Base-by-base conservation (phyloP, 208 protist genomes). In the Phytomonas sp. region DNA sequence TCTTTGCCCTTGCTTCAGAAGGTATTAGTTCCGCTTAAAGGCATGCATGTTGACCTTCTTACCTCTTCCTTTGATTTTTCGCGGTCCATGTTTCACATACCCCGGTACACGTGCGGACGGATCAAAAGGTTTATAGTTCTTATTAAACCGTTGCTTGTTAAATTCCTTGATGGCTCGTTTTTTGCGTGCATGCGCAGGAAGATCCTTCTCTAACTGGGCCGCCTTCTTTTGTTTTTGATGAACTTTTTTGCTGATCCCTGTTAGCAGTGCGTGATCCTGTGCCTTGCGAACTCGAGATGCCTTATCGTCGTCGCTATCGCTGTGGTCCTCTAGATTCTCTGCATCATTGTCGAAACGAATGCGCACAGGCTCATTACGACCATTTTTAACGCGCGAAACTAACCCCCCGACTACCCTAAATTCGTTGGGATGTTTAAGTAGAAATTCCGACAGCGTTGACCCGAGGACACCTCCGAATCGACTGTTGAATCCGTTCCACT, bases 61-160 rank as follows among this genome's bases (percentile, higher is more conserved):
- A 29, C 91, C 91, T 29, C 91, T 77, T 0, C 91, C 91, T 75
- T 92, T 96, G 51, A 94, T 81, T 61, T 81, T 83, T 26, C 85
- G 88, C 26, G 80, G 83, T 0, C 66, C 81, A 34, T 77, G 91
- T 71, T 93, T 92, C 30, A 91, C 65, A 71, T 94, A 96, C 9
- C 91, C 91, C 1, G 88, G 88, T 75, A 96, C 91, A 66, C 82
- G 77, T 46, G 86, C 88, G 9, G 80, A 82, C 6, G 85, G 74
- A 73, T 93, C 86, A 37, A 89, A 67, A 31, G 78, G 76, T 76
- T 94, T 92, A 77, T 94, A 89, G 79, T 96, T 96, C 33, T 83
- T 80, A 74, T 96, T 91, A 71, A 85, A 91, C 60, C 88, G 81
- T 30, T 67, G 68, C 63, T 81, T 76, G 67, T 96, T 96, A 73